Conservation (phyloP, 805 yeast species). For the Barnettozyma californica region DNA sequence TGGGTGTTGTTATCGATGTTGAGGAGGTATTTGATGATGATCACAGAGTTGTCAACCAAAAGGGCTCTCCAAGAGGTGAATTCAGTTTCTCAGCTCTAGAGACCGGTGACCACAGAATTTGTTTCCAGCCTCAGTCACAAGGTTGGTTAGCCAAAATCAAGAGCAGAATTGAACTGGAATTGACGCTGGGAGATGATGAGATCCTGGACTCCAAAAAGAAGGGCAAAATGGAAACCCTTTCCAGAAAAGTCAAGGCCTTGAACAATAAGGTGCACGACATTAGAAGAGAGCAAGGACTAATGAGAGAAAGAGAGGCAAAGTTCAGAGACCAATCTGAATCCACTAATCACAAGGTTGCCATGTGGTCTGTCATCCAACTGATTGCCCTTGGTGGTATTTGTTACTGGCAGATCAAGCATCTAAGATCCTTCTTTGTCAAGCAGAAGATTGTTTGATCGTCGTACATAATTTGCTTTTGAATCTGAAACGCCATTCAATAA, state of each 20-base stretch:
- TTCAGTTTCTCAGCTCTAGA: constrained; percentile 80
- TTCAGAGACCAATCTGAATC: constrained; percentile 76
- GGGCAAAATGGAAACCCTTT: constrained; percentile 46
- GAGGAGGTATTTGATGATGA: constrained; percentile 78
- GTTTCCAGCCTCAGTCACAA: constrained; percentile 53
- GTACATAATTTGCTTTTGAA: not conserved
- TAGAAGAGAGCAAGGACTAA: constrained; percentile 58
- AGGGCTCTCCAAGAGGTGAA: constrained; percentile 55
- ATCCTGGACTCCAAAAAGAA: constrained; percentile 58
- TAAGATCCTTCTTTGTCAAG: constrained; percentile 79
- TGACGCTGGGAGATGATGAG: constrained; percentile 62
- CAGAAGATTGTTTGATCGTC: constrained; percentile 44
- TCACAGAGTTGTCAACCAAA: constrained; percentile 71
- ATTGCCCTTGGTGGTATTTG: constrained; percentile 64
- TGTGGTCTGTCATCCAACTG: constrained; percentile 72
- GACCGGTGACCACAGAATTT: constrained; percentile 82
- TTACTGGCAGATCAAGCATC: constrained; percentile 68
- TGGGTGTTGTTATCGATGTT: constrained; percentile 38
- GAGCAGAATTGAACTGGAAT: constrained; percentile 70
- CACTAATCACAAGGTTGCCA: constrained; percentile 66
- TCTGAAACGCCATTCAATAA: not conserved
- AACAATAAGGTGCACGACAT: constrained; percentile 54
- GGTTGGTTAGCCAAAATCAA: constrained; percentile 32
- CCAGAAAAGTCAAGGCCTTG: constrained; percentile 50
- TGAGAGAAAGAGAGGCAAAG: constrained; percentile 62